phyloP scores from a whole-genome alignment of 352 stramenopile genomes.

The Pythium grandisporangium region DNA sequence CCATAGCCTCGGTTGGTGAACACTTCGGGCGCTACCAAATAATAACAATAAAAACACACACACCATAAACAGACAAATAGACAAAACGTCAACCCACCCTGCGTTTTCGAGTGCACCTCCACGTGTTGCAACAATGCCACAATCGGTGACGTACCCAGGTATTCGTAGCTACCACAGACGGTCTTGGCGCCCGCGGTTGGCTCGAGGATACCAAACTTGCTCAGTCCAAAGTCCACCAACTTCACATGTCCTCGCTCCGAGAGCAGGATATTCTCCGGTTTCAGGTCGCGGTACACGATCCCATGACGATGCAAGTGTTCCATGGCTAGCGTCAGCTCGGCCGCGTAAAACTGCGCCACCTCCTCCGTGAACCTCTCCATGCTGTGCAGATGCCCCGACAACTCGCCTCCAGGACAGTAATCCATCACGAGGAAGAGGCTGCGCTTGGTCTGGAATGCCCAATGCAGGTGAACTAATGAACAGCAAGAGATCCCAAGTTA shows the following conservation, averaged over 20 bases:
- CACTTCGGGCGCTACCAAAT: slow-evolving; percentile 48
- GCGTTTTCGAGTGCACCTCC: no score
- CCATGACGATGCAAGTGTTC: slow-evolving; percentile 79
- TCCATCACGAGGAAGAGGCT: slow-evolving; percentile 78
- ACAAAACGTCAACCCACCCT: neutral
- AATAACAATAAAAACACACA: neutral
- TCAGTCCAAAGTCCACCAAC: slow-evolving; percentile 77
- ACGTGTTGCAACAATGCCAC: slow-evolving; percentile 13
- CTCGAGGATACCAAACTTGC: slow-evolving; percentile 76
- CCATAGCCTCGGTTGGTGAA: slow-evolving; percentile 55
- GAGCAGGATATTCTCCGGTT: slow-evolving; percentile 70
- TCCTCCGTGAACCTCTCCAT: slow-evolving; percentile 38
- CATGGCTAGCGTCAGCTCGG: slow-evolving; percentile 63
- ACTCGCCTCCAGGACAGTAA: slow-evolving; percentile 66
- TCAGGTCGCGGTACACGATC: slow-evolving; percentile 79
- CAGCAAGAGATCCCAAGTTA: no score
- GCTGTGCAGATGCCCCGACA: slow-evolving; percentile 44
- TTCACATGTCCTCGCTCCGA: slow-evolving; percentile 60
- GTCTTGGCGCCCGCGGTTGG: slow-evolving; percentile 46
- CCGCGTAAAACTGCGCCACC: slow-evolving; percentile 56
- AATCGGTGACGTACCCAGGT: slow-evolving; percentile 55
- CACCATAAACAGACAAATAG: neutral
- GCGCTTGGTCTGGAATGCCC: slow-evolving; percentile 59
- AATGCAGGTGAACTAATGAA: slow-evolving; percentile 59
- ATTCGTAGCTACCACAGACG: slow-evolving; percentile 75